phyloP scores from a whole-genome alignment of 2,329 filamentous ascomycete genomes.

The Fusarium mundagurra region DNA sequence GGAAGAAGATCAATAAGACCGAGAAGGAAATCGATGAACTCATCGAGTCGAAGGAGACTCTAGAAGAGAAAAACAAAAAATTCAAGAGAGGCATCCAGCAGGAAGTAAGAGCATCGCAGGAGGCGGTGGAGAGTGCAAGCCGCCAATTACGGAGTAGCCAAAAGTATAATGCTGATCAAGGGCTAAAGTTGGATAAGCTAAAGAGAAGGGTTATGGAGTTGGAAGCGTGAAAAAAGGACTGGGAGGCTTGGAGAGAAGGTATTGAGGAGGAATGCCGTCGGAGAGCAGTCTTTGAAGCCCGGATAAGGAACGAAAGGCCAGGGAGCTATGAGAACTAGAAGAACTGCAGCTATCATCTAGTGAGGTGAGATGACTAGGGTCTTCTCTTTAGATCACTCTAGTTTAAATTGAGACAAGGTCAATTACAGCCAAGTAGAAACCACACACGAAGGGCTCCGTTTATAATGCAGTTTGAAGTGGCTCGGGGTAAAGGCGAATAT shows the following conservation, averaged over 20 bases:
- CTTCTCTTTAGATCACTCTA: not conserved
- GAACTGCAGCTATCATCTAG: not conserved
- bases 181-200: not conserved
- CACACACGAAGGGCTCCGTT: not conserved
- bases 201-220: not conserved
- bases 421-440: not conserved
- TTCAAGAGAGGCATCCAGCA: not conserved
- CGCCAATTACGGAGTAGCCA: not conserved
- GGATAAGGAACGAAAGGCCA: not conserved
- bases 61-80: not conserved
- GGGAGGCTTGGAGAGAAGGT: not conserved
- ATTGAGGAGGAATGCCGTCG: not conserved
- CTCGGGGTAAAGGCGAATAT: not conserved
- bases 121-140: not conserved
- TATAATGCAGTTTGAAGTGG: not conserved
- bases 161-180: not conserved
- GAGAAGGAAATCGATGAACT: not conserved
- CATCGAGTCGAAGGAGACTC: accelerated
- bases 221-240: not conserved
- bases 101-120: not conserved
- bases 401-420: not conserved
- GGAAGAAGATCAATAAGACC: not conserved
- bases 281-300: not conserved
- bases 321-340: too few species aligned
- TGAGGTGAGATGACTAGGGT: accelerated